Evolutionary conservation across 2,329 filamentous ascomycete genomes (phyloP), one percentile per base, ranked within the genome.

Genomic region (Knufia petricola): DNA sequence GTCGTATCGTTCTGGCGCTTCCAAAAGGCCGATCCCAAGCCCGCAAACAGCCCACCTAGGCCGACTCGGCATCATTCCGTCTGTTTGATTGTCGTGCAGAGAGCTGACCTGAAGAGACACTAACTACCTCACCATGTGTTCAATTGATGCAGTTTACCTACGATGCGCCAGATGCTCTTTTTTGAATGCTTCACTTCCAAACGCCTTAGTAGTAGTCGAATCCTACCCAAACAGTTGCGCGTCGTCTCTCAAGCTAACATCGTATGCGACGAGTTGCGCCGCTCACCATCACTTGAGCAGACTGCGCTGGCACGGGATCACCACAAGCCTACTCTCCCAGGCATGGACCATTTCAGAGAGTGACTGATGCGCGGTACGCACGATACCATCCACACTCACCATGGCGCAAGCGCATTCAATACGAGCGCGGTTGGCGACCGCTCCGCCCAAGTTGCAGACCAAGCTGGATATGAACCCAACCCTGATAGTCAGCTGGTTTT

Each of bases 401-500:
- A 42, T 42, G 39, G 39, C 39, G 24, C 20, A 13, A 40, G 13
- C 17, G 9, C 21, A 26, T 10, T 10, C 15, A 9, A n/a, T 26
- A 26, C 39, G 21, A 28, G 20, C 39, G 21, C 46, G 50, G 52
- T 77, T 21, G 76, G 74, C 64, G 65, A 69, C 49, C 61, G 62
- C 46, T 64, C 74, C 75, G 19, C 79, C 78, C 21, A 67, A 69
- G 50, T 64, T 69, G 51, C 72, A 76, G 56, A 70, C 69, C 38
- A 68, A 69, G 44, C 41, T 65, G 30, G 60, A 76, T 40, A 83
- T 92, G 68, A 94, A 94, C 64, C 87, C 90, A n/a, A 94, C 89
- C 0, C 73, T 98, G 41, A 76, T 98, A 55, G 88, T 95, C 58
- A 94, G 86, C 66, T 96, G 90, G 89, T 96, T 90, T 89, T 87